Percentiles rank a stretch among this genome's conserved stretches.
Evolutionary conservation across 495 filamentous ascomycete species (phyloP).

Genomic region (Pyrenula aspistea): DNA sequence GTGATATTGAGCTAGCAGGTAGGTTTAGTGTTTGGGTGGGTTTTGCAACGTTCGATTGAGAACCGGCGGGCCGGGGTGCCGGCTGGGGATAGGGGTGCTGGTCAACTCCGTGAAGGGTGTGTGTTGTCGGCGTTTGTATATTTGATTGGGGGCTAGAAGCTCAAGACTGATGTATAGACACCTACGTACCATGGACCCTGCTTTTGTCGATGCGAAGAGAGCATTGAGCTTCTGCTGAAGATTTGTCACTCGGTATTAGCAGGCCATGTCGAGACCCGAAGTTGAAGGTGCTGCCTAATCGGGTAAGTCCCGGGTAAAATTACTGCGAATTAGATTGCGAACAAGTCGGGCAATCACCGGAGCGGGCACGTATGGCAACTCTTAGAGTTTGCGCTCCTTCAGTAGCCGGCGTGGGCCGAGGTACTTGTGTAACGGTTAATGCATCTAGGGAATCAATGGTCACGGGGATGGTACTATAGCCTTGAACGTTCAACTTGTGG

Average conservation of each 20-base stretch:
- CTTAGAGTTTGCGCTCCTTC: background rate
- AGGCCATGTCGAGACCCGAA: background rate
- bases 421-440: too few species aligned
- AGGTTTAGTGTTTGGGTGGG: background rate
- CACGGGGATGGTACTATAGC: too few species aligned
- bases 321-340: background rate
- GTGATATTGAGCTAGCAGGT: background rate
- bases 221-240: too few species aligned
- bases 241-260: too few species aligned
- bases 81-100: too few species aligned
- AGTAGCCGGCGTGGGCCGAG: background rate
- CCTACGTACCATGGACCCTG: too few species aligned
- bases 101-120: too few species aligned
- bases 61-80: background rate
- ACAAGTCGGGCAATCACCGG: background rate
- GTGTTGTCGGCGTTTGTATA: too few species aligned
- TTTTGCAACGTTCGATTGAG: background rate
- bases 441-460: too few species aligned
- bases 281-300: background rate
- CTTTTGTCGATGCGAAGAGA: too few species aligned
- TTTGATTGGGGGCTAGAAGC: too few species aligned
- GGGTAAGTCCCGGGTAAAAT: background rate
- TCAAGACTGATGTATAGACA: too few species aligned
- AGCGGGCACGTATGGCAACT: background rate
- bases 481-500: background rate